These are phyloP conservation scores for Paramecium caudatum DNA, from an alignment of 73 alveolate genomes.

Conservation along the genomic window DNA sequence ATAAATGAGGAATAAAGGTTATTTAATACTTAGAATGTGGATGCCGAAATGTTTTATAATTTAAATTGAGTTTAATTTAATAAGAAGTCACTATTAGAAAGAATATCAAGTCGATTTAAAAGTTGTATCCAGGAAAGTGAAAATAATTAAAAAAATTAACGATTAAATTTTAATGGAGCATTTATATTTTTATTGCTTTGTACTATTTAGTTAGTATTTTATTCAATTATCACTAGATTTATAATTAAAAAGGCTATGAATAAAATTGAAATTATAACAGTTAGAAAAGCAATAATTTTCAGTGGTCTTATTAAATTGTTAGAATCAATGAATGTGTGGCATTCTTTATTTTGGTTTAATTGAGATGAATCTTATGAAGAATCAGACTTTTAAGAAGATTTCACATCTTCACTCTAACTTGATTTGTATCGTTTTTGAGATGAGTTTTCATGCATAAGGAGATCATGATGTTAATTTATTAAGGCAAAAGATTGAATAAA, in stretches of 20 bases:
- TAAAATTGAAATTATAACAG: neutral
- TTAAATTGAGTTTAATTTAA: neutral
- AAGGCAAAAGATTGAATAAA: conserved; percentile 10
- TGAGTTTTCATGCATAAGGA: neutral
- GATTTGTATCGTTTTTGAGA: neutral
- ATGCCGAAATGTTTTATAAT: neutral
- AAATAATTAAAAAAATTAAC: neutral
- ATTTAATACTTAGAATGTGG: neutral
- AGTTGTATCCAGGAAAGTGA: neutral
- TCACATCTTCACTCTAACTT: neutral
- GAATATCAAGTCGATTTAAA: neutral
- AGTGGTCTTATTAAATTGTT: neutral
- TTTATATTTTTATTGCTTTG: conserved; percentile 17
- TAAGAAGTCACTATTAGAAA: neutral
- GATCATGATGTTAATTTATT: neutral
- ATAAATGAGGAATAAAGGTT: conserved; percentile 9
- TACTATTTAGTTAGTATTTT: neutral
- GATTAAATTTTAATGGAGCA: conserved; percentile 6
- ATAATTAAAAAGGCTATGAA: neutral
- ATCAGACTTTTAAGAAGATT: neutral
- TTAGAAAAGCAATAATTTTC: neutral
- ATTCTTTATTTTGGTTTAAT: neutral
- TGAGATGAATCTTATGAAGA: conserved; percentile 6
- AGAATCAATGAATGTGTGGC: conserved; percentile 1
- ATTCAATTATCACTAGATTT: neutral